These are phyloP conservation scores for Schrenkiella parvula DNA, from an alignment of 345 rosid species.

Conservation along the genomic window DNA sequence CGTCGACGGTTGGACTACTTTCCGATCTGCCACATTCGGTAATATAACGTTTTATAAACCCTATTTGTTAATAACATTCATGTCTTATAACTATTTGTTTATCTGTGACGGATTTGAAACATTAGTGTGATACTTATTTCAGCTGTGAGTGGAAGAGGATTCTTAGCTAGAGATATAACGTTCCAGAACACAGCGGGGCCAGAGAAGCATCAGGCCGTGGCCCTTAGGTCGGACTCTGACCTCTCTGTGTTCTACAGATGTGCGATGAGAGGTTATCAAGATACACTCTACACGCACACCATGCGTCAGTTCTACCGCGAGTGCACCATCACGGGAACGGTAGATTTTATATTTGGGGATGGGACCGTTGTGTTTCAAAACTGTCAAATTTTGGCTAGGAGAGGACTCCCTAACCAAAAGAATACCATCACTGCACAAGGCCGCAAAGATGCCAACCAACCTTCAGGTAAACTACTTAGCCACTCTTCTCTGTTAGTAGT, in stretches of 20 bases:
- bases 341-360: constrained; percentile 89
- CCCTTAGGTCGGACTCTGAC: constrained; percentile 79
- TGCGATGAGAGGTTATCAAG: constrained; percentile 69
- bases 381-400: constrained; percentile 57
- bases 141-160: constrained; percentile 92
- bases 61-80: neutral
- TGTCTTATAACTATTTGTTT: neutral
- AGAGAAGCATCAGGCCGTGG: constrained; percentile 84
- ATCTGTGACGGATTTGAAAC: neutral
- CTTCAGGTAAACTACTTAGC: constrained; percentile 56
- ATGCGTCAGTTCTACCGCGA: constrained; percentile 90
- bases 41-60: neutral
- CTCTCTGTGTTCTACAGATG: constrained; percentile 65
- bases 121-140: neutral
- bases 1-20: constrained; percentile 86
- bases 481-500: neutral
- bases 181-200: constrained; percentile 93
- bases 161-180: constrained; percentile 75
- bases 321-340: constrained; percentile 71
- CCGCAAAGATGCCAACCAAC: constrained; percentile 54
- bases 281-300: constrained; percentile 78
- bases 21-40: constrained; percentile 92
- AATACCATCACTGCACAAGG: constrained; percentile 92
- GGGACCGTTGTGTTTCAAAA: constrained; percentile 75
- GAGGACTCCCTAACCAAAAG: constrained; percentile 67